phyloP scores from a whole-genome alignment of 1,139 yeast genomes.

The Suhomyces terraborum region DNA sequence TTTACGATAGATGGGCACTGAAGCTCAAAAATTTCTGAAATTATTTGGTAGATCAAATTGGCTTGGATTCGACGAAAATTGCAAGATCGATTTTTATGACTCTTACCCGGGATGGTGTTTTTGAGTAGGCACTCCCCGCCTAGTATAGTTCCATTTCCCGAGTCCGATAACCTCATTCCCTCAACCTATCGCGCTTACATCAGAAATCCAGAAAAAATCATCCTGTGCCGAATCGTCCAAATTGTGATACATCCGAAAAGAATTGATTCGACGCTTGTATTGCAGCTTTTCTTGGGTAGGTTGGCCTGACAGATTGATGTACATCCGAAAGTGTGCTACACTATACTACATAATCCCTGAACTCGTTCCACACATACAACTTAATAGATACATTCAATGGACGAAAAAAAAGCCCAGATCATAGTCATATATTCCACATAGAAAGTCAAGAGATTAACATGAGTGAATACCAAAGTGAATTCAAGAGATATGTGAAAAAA shows the following conservation, averaged over 20 bases:
- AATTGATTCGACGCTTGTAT: background rate
- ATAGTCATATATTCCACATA: background rate
- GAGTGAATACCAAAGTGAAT: background rate
- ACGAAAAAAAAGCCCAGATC: background rate
- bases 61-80: too few relatives aligned
- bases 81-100: too few relatives aligned
- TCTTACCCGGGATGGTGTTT: too few relatives aligned
- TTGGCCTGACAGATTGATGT: background rate
- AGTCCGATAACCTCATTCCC: background rate
- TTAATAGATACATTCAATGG: background rate
- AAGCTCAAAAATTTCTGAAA: background rate
- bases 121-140: too few relatives aligned
- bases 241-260: background rate
- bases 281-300: background rate
- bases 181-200: background rate
- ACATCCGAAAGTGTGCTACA: background rate
- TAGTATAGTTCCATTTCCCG: background rate
- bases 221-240: background rate
- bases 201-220: background rate
- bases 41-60: too few relatives aligned
- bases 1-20: too few relatives aligned
- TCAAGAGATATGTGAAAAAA: slow-evolving; percentile 40
- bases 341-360: background rate
- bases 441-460: background rate
- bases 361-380: background rate